phyloP scores from a whole-genome alignment of 345 rosid genomes.

The Erysimum cheiranthoides region DNA sequence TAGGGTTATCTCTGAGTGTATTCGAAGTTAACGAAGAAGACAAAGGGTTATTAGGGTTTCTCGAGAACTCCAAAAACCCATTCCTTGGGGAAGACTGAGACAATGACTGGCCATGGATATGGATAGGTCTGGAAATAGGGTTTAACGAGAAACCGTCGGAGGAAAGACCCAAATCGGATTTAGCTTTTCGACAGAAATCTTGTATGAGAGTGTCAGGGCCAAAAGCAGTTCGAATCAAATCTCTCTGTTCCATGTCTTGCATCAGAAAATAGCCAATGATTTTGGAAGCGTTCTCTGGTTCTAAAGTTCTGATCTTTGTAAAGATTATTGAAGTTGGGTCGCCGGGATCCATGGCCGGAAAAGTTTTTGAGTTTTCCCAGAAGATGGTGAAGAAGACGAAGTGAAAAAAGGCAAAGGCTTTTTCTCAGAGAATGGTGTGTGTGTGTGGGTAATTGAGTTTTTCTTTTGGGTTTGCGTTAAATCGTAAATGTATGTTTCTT shows the following conservation, averaged over 20 bases:
- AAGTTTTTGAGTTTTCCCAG: neutral
- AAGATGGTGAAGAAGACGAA: conserved; percentile 17
- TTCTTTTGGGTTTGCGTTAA: conserved; percentile 4
- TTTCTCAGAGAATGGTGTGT: conserved; percentile 10
- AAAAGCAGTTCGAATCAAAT: conserved; percentile 67
- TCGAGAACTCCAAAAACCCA: conserved; percentile 50
- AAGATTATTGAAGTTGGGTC: conserved; percentile 67
- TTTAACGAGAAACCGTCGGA: conserved; percentile 52
- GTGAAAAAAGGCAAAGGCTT: conserved; percentile 1
- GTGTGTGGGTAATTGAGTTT: neutral
- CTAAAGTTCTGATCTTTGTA: conserved; percentile 63
- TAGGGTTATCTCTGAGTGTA: conserved; percentile 42
- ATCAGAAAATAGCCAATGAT: conserved; percentile 84
- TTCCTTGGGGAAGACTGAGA: conserved; percentile 56
- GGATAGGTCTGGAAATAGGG: conserved; percentile 53
- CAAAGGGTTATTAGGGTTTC: conserved; percentile 53
- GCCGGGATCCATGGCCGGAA: conserved; percentile 64
- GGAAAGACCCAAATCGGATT: conserved; percentile 61
- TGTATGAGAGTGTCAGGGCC: conserved; percentile 68
- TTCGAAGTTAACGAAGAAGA: conserved; percentile 42
- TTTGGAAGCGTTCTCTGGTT: conserved; percentile 78
- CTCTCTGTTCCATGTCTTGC: conserved; percentile 63
- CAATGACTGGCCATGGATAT: conserved; percentile 49
- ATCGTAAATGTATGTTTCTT: conserved; percentile 27
- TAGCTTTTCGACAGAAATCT: conserved; percentile 61